A percentile compares a stretch with the other conserved stretches of the same genome.
Evolutionary conservation across 1,284 basidiomycete species (phyloP).

Genomic region (Austroboletus niveus): DNA sequence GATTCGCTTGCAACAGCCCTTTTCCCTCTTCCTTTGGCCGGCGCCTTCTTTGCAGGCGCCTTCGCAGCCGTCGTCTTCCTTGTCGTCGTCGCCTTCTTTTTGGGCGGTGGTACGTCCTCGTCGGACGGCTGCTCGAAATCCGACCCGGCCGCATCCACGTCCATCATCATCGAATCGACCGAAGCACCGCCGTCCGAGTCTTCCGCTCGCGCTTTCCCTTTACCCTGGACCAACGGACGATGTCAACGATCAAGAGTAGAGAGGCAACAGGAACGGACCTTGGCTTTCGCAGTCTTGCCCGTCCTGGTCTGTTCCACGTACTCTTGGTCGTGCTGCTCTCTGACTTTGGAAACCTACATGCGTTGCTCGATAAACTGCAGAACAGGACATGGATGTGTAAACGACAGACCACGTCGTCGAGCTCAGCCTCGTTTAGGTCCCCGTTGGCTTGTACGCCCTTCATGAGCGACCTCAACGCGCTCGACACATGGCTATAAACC

Average conservation of each 20-base stretch:
- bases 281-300: slow-evolving; percentile 38
- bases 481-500: slow-evolving; percentile 61
- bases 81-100: slow-evolving; percentile 45
- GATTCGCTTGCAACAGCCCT: slow-evolving; percentile 44
- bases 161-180: slow-evolving; percentile 81
- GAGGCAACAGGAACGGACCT: slow-evolving; percentile 31
- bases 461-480: slow-evolving; percentile 61
- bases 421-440: slow-evolving; percentile 69
- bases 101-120: slow-evolving; percentile 41
- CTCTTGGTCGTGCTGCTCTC: slow-evolving; percentile 62
- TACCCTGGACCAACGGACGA: slow-evolving; percentile 26
- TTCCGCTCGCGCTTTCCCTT: slow-evolving; percentile 52
- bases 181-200: slow-evolving; percentile 54
- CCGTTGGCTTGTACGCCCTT: slow-evolving; percentile 62
- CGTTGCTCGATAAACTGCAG: neutral
- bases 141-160: slow-evolving; percentile 49
- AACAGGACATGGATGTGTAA: neutral
- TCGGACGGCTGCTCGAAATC: slow-evolving; percentile 46
- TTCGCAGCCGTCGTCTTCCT: slow-evolving; percentile 31
- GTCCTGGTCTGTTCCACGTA: slow-evolving; percentile 47
- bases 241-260: neutral
- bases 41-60: slow-evolving; percentile 44
- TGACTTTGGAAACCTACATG: slow-evolving; percentile 60
- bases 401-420: slow-evolving; percentile 67
- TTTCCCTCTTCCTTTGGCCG: slow-evolving; percentile 38